Conservation (phyloP, 139 green algal genomes). For the Chlamydomonas urium region DNA sequence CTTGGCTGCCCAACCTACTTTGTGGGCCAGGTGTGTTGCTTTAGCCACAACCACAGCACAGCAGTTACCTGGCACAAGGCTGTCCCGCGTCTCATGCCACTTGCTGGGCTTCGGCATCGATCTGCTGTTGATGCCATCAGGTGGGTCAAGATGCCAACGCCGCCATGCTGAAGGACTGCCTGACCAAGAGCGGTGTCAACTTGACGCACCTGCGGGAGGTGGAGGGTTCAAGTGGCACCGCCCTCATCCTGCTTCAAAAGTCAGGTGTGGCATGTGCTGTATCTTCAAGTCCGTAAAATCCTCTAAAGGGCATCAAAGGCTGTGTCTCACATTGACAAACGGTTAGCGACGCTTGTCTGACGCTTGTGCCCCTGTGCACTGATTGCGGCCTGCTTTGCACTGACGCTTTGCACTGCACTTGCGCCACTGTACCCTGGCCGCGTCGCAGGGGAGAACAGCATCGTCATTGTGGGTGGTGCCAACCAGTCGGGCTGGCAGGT, state of each 20-base stretch:
- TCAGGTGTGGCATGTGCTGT: conserved; percentile 31
- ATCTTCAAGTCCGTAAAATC: too few relatives aligned
- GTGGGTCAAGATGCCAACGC: conserved; percentile 74
- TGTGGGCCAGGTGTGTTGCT: conserved; percentile 52
- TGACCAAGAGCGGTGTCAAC: conserved; percentile 52
- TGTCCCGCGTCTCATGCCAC: too few relatives aligned
- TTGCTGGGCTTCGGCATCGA: too few relatives aligned
- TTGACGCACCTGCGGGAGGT: conserved; percentile 49
- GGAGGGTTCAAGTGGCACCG: conserved; percentile 64
- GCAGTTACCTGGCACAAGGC: neutral
- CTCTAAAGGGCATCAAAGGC: too few relatives aligned
- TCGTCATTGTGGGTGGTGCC: conserved; percentile 77
- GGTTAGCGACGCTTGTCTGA: too few relatives aligned
- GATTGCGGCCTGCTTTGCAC: too few relatives aligned
- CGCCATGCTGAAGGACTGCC: conserved; percentile 41
- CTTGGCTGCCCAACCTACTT: conserved; percentile 74
- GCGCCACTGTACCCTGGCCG: too few relatives aligned
- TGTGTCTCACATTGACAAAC: too few relatives aligned
- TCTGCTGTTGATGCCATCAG: conserved; percentile 29
- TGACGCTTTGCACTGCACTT: too few relatives aligned
- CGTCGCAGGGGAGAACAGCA: conserved; percentile 75
- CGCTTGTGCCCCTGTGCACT: too few relatives aligned
- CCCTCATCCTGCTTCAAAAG: conserved; percentile 76
- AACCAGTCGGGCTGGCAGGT: conserved; percentile 36
- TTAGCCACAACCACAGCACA: neutral